Percentiles rank a stretch among this genome's conserved stretches.
These are phyloP conservation scores for Talaromyces amestolkiae DNA, from an alignment of 2,329 filamentous ascomycete species.

Conservation along the genomic window DNA sequence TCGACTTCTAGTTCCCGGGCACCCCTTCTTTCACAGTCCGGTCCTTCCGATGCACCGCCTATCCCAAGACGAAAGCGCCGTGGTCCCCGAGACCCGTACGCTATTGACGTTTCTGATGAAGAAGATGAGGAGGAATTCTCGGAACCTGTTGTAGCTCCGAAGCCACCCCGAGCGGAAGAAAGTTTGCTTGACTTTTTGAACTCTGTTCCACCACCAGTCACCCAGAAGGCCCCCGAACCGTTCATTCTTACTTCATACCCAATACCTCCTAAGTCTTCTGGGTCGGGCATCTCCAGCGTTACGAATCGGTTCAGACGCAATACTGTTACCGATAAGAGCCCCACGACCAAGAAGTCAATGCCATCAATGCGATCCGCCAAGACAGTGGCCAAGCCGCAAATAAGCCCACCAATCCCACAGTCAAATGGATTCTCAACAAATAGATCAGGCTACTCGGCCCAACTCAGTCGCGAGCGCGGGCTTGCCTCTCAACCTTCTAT, in stretches of 20 bases:
- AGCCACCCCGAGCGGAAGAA: slow-evolving; percentile 43
- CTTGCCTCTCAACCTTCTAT: slow-evolving; percentile 22
- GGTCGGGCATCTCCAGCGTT: slow-evolving; percentile 27
- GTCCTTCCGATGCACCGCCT: slow-evolving; percentile 27
- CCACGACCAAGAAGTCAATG: slow-evolving; percentile 33
- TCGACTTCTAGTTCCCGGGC: slow-evolving; percentile 71
- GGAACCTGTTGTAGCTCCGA: slow-evolving; percentile 30
- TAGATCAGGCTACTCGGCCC: slow-evolving; percentile 38
- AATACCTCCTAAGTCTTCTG: slow-evolving; percentile 21
- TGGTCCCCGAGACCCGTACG: slow-evolving; percentile 83
- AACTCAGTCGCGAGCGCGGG: slow-evolving; percentile 37
- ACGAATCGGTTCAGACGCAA: slow-evolving; percentile 38
- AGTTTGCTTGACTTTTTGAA: slow-evolving; percentile 50
- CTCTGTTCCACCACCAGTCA: slow-evolving; percentile 40
- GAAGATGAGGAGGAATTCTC: slow-evolving; percentile 62
- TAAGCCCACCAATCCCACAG: slow-evolving; percentile 16
- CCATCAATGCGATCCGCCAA: slow-evolving; percentile 31
- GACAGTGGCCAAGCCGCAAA: slow-evolving; percentile 15
- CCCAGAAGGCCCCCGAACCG: slow-evolving; percentile 33
- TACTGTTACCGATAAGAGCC: slow-evolving; percentile 30
- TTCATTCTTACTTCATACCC: slow-evolving; percentile 25
- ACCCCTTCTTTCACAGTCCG: slow-evolving; percentile 56
- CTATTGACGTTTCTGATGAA: slow-evolving; percentile 74
- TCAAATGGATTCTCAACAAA: slow-evolving; percentile 28
- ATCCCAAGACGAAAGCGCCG: slow-evolving; percentile 49